A percentile compares a stretch with the other conserved stretches of the same genome.
These are phyloP conservation scores for Eruca vesicaria DNA, from an alignment of 441 rosid genomes.

Conservation along the genomic window DNA sequence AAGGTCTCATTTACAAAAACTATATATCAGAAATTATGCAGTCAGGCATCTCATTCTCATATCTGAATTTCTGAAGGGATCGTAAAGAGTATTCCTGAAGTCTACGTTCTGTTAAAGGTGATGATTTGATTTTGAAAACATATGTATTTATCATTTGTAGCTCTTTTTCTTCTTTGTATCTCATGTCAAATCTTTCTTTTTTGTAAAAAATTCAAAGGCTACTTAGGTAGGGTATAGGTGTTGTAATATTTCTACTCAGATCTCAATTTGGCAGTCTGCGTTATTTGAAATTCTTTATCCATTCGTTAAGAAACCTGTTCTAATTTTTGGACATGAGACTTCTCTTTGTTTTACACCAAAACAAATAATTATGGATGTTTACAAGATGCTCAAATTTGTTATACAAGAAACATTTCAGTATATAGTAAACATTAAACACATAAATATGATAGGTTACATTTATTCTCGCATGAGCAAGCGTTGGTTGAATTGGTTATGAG, in stretches of 20 bases:
- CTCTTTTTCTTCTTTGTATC: neutral
- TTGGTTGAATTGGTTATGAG: too few species aligned
- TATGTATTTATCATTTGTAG: neutral
- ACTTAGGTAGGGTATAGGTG: constrained; percentile 69
- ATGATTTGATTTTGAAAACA: constrained; percentile 4
- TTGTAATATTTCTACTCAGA: constrained; percentile 74
- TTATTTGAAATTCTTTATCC: constrained; percentile 89
- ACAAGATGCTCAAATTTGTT: too few species aligned
- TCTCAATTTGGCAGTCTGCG: constrained; percentile 98
- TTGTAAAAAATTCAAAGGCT: constrained; percentile 90
- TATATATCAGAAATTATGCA: constrained; percentile 15
- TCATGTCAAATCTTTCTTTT: constrained; percentile 12
- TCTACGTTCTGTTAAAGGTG: constrained; percentile 92
- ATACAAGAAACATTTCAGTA: too few species aligned
- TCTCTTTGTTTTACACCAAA: constrained; percentile 16
- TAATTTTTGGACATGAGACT: constrained; percentile 12
- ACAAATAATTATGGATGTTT: too few species aligned
- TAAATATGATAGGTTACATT: too few species aligned
- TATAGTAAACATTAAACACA: too few species aligned
- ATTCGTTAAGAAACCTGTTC: constrained; percentile 91
- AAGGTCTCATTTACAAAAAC: too few species aligned
- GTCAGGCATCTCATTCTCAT: constrained; percentile 54
- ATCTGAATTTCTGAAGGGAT: constrained; percentile 71
- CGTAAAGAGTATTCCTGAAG: constrained; percentile 95
- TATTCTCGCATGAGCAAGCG: too few species aligned